These are phyloP conservation scores for Tulasnella calospora DNA, from an alignment of 768 basidiomycete species.

Conservation along the genomic window DNA sequence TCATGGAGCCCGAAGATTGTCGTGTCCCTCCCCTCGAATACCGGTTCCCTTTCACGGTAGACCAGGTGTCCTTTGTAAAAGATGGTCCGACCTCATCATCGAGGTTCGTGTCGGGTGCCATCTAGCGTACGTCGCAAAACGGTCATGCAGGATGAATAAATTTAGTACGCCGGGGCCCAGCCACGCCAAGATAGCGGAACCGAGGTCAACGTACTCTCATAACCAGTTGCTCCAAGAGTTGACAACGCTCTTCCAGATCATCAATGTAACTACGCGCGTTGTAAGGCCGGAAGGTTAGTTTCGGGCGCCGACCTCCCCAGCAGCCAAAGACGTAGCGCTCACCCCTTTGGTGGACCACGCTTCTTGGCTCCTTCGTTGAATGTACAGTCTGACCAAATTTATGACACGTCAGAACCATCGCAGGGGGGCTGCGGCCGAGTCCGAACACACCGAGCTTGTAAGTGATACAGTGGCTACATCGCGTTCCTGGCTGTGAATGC, in stretches of 20 bases:
- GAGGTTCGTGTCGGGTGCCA: conserved; percentile 35
- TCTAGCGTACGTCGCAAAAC: conserved; percentile 31
- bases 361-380: conserved; percentile 42
- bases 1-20: neutral
- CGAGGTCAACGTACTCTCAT: neutral
- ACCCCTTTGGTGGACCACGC: conserved; percentile 66
- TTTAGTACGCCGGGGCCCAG: neutral
- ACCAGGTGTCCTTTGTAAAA: conserved; percentile 24
- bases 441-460: conserved; percentile 54
- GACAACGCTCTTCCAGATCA: conserved; percentile 52
- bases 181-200: neutral
- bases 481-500: conserved; percentile 8
- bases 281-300: neutral
- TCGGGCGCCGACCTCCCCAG: neutral
- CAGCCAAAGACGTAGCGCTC: neutral
- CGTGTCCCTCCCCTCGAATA: conserved; percentile 36
- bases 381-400: conserved; percentile 47
- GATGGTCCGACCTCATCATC: conserved; percentile 29
- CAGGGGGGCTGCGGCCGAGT: neutral
- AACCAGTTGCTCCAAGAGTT: conserved; percentile 49
- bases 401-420: conserved; percentile 34
- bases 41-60: conserved; percentile 34
- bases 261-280: conserved; percentile 42
- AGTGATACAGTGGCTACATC: conserved; percentile 26
- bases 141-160: conserved; percentile 25